These are phyloP conservation scores for Wallacemonas rigidus DNA, from an alignment of 208 protist genomes.

Conservation along the genomic window DNA sequence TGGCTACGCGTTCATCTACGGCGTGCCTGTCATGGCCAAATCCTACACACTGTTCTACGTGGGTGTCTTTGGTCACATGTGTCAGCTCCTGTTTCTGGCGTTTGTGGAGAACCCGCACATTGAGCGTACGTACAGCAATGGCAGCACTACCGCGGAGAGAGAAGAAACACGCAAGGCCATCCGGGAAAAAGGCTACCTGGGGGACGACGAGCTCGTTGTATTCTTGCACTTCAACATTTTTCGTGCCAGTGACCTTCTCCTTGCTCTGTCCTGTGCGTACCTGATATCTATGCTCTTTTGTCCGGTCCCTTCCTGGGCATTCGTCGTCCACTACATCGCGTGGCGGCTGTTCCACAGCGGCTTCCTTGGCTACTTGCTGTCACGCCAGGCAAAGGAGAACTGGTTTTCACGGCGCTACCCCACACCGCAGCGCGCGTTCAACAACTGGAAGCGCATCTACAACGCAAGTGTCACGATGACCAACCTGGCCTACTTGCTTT, in stretches of 20 bases:
- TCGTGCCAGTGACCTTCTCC: slow-evolving; percentile 77
- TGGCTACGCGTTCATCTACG: slow-evolving; percentile 95
- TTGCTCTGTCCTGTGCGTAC: slow-evolving; percentile 71
- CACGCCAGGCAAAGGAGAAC: slow-evolving; percentile 58
- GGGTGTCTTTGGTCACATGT: slow-evolving; percentile 91
- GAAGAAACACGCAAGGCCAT: slow-evolving; percentile 11
- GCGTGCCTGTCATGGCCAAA: slow-evolving; percentile 86
- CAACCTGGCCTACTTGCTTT: slow-evolving; percentile 52
- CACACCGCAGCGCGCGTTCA: slow-evolving; percentile 73
- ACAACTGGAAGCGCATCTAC: slow-evolving; percentile 92
- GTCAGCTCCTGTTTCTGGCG: slow-evolving; percentile 92
- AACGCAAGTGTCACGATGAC: slow-evolving; percentile 76
- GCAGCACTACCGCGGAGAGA: neutral
- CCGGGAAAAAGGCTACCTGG: slow-evolving; percentile 35
- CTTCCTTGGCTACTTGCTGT: slow-evolving; percentile 80
- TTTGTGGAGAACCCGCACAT: slow-evolving; percentile 94
- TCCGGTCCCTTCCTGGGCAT: slow-evolving; percentile 49
- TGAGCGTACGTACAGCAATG: slow-evolving; percentile 72
- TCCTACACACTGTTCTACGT: slow-evolving; percentile 94
- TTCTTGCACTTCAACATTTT: slow-evolving; percentile 83
- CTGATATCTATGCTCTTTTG: slow-evolving; percentile 48
- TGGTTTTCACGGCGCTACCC: slow-evolving; percentile 83
- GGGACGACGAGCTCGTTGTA: slow-evolving; percentile 66
- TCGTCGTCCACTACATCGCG: slow-evolving; percentile 63
- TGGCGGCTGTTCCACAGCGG: slow-evolving; percentile 85